These are phyloP conservation scores for Candida khao-thaluensis DNA, from an alignment of 805 yeast species.

Conservation along the genomic window DNA sequence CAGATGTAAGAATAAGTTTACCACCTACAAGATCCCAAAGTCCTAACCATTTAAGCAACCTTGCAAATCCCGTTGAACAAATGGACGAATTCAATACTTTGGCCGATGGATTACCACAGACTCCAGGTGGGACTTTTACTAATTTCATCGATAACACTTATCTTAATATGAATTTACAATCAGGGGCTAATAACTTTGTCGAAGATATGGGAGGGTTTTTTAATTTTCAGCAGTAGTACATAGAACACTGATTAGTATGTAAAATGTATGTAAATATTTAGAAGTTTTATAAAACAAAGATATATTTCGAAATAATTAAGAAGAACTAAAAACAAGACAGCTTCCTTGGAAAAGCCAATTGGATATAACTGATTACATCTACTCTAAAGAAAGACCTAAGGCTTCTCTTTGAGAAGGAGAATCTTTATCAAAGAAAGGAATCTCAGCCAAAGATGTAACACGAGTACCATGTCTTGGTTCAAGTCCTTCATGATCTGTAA, in stretches of 20 bases:
- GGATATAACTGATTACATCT: no score
- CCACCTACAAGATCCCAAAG: slow-evolving; percentile 40
- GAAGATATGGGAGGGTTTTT: slow-evolving; percentile 30
- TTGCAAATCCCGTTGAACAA: slow-evolving; percentile 3
- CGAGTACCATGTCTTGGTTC: slow-evolving; percentile 54
- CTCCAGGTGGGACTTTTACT: slow-evolving; percentile 29
- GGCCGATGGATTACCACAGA: slow-evolving; percentile 13
- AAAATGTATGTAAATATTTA: no score
- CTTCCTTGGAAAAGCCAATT: no score
- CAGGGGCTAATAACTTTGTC: slow-evolving; percentile 25
- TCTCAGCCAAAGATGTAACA: slow-evolving; percentile 49
- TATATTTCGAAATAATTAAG: no score
- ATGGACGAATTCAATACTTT: background rate
- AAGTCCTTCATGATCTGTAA: slow-evolving; percentile 47
- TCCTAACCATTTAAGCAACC: slow-evolving; percentile 20
- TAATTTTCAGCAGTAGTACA: slow-evolving; percentile 10
- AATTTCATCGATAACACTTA: slow-evolving; percentile 43
- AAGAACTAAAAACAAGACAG: no score
- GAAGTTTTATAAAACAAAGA: no score
- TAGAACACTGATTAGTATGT: no score
- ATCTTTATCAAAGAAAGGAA: slow-evolving; percentile 49
- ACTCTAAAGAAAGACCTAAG: slow-evolving; percentile 29
- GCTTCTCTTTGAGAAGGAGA: slow-evolving; percentile 55
- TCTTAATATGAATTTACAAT: slow-evolving; percentile 43
- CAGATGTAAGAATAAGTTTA: slow-evolving; percentile 34